phyloP scores from a whole-genome alignment of 2,329 filamentous ascomycete species.

The Cladosporium cucumerinum region DNA sequence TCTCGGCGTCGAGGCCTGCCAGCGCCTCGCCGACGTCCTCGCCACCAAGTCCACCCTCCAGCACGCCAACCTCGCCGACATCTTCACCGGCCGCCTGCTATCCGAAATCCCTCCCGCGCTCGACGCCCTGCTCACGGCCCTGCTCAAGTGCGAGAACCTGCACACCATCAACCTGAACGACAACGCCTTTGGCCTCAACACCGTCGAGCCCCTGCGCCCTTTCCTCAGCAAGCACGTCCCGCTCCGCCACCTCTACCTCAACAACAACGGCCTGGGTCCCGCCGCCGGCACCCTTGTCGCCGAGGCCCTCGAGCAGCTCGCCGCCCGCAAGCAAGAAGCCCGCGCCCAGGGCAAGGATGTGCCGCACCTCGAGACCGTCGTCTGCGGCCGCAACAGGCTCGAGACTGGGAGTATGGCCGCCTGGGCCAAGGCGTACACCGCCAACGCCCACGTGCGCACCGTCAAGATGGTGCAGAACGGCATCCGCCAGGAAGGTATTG shows the following conservation, averaged over 20 bases:
- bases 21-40: conserved; percentile 78
- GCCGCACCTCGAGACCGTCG: conserved; percentile 87
- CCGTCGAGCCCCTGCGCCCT: conserved; percentile 83
- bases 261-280: conserved; percentile 96
- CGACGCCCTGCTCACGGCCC: conserved; percentile 76
- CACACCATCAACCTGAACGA: conserved; percentile 94
- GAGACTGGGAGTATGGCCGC: conserved; percentile 96
- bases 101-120: conserved; percentile 91
- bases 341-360: conserved; percentile 68
- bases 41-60: conserved; percentile 71
- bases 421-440: conserved; percentile 83
- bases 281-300: conserved; percentile 86
- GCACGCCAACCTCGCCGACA: conserved; percentile 89
- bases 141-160: conserved; percentile 80
- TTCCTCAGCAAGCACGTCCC: conserved; percentile 87
- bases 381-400: conserved; percentile 91
- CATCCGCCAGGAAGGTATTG: conserved; percentile 90
- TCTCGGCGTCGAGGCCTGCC: conserved; percentile 81
- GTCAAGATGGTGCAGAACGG: conserved; percentile 99
- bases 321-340: conserved; percentile 77
- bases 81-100: conserved; percentile 92
- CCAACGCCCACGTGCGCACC: conserved; percentile 74
- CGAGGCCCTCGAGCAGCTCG: conserved; percentile 77
- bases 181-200: conserved; percentile 96
- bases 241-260: conserved; percentile 89